A percentile compares a stretch with the other conserved stretches of the same genome.
Conservation (phyloP, 768 basidiomycete genomes). For the Hysterangium stoloniferum region DNA sequence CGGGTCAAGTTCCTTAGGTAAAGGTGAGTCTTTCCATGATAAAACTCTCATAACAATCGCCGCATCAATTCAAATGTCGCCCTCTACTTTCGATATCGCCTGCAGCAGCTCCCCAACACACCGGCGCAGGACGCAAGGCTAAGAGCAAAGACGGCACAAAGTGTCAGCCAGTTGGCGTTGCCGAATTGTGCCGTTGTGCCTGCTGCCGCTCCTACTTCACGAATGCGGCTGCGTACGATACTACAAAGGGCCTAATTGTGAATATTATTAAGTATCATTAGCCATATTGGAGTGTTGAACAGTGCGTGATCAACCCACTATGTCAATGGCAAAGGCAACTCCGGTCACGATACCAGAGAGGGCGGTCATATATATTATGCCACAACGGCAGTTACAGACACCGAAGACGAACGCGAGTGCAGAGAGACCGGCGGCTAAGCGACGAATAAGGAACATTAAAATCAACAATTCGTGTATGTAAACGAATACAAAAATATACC, state of each 20-base stretch:
- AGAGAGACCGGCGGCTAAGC: conserved; percentile 52
- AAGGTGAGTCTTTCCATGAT: too few species aligned
- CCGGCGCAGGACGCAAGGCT: conserved; percentile 59
- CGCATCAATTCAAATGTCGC: too few species aligned
- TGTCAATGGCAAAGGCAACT: conserved; percentile 68
- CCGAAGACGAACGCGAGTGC: conserved; percentile 62
- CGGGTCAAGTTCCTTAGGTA: too few species aligned
- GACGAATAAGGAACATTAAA: conserved; percentile 5
- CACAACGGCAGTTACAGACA: conserved; percentile 59
- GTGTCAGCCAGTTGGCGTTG: conserved; percentile 77
- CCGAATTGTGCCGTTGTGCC: conserved; percentile 46
- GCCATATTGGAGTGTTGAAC: background rate
- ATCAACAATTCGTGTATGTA: conserved; percentile 12
- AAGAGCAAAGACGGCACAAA: conserved; percentile 65
- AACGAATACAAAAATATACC: conserved; percentile 34
- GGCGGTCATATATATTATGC: conserved; percentile 71
- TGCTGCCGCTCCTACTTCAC: conserved; percentile 31
- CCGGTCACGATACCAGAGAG: conserved; percentile 62
- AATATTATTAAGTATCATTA: conserved; percentile 1
- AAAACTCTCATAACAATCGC: too few species aligned
- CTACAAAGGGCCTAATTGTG: conserved; percentile 48
- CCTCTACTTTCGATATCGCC: too few species aligned
- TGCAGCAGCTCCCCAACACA: conserved; percentile 60
- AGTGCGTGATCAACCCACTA: conserved; percentile 28
- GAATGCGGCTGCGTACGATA: conserved; percentile 52